phyloP scores from a whole-genome alignment of 2,329 filamentous ascomycete species.

The Plenodomus tracheiphilus region DNA sequence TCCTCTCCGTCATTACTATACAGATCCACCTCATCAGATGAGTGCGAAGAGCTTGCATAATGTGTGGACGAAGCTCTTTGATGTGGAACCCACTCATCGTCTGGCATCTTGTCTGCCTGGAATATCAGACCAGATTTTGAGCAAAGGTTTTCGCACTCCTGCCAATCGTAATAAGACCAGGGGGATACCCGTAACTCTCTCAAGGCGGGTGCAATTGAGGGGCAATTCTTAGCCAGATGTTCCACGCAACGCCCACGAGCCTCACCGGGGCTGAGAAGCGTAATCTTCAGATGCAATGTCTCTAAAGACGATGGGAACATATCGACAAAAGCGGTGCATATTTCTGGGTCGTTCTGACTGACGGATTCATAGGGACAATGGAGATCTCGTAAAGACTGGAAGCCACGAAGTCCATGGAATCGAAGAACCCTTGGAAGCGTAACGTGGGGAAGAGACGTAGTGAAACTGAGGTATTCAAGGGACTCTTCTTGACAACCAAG shows the following conservation, averaged over 20 bases:
- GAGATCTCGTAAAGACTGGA: conserved; percentile 14
- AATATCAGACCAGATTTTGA: conserved; percentile 10
- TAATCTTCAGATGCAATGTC: conserved; percentile 8
- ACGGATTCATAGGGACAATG: conserved; percentile 13
- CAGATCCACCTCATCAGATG: conserved; percentile 18
- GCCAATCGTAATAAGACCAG: conserved; percentile 15
- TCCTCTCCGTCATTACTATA: conserved; percentile 9
- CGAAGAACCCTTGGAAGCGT: not conserved
- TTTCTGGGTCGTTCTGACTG: not conserved
- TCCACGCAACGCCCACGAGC: conserved; percentile 14
- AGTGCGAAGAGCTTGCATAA: conserved; percentile 12
- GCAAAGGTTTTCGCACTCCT: conserved; percentile 2
- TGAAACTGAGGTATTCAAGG: conserved; percentile 14
- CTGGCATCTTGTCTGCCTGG: conserved; percentile 5
- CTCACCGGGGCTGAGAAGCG: conserved; percentile 5
- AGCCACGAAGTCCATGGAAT: conserved; percentile 12
- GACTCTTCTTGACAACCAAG: conserved; percentile 14
- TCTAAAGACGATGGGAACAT: conserved; percentile 17
- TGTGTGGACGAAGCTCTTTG: conserved; percentile 6
- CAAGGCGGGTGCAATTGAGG: not conserved
- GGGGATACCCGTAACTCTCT: not conserved
- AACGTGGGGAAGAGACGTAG: not conserved
- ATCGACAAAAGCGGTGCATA: conserved; percentile 10
- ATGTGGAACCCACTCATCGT: not conserved
- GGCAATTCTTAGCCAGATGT: conserved; percentile 12